Evolutionary conservation across 2,329 filamentous ascomycete genomes (phyloP), one percentile per base, ranked within the genome.

Genomic region (Fusarium sp.): DNA sequence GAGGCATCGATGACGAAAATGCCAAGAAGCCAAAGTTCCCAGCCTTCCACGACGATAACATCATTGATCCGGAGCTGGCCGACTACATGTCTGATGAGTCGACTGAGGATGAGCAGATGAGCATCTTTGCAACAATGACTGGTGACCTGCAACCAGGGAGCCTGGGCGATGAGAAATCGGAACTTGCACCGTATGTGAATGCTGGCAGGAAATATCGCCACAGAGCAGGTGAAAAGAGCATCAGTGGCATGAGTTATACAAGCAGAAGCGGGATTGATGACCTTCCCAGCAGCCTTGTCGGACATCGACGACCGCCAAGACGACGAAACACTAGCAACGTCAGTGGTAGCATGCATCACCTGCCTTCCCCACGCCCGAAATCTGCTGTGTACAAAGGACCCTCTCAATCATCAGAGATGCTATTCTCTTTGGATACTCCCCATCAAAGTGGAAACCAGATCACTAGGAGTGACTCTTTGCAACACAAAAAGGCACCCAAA

Each of bases 41-140:
- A 15, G 94, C 94, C n/a, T 98, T 99, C 74, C 96, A 99, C 78
- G 94, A 96, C 76, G 96, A 99, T 83, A 98, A 96, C 77, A 97
- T 99, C 73, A 98, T 99, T 73, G 96, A 99, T 77, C 96, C 96
- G 1, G 96, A 99, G 76, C 84, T 99, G 57, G 95, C 95, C 6
- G 93, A 94, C 36, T 99, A 97, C 81, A 92, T 99, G 86, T 99
- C 96, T 7, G 96, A 99, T 78, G 94, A 93, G 50, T 97, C 95
- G 2, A 98, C 94, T 74, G 95, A 93, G 39, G 95, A 97, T 74
- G 95, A 99, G 71, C 93, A 97, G 73, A 91, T 95, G 81, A 95
- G 92, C 76, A 91, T 98, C 12, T 93, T 97, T 80, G 91, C 92
- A 2, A 90, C 89, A 7, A 87, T 92, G 82, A 85, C 94, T n/a